Percentiles rank a stretch among this genome's conserved stretches.
Evolutionary conservation across 345 rosid species (phyloP).

Genomic region (Turnera subulata): DNA sequence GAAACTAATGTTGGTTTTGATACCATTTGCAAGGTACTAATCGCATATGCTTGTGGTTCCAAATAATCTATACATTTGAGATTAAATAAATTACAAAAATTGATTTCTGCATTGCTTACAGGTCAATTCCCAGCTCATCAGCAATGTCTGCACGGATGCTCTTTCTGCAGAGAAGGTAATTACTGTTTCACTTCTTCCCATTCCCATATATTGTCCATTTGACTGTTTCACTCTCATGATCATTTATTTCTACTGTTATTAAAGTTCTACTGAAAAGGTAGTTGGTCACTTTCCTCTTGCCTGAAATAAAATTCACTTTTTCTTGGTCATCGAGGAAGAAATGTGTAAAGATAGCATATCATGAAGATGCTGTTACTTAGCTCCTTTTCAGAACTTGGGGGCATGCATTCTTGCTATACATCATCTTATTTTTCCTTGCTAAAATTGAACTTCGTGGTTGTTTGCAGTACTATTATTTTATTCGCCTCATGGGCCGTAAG

Average conservation of each 20-base stretch:
- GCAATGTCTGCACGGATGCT: conserved; percentile 97
- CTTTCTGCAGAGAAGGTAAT: conserved; percentile 96
- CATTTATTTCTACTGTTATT: neutral
- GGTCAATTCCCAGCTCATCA: conserved; percentile 98
- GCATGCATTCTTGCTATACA: neutral
- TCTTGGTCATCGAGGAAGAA: neutral
- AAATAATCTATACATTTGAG: neutral
- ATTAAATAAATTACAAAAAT: neutral
- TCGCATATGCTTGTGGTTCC: neutral
- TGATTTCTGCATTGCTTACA: conserved; percentile 23
- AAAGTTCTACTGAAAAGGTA: neutral
- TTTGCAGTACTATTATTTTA: conserved; percentile 90
- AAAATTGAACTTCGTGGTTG: neutral
- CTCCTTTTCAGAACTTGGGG: neutral
- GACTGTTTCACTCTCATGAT: no score
- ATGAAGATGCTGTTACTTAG: neutral
- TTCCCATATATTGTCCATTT: neutral
- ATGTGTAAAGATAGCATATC: neutral
- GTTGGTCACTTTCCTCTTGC: no score
- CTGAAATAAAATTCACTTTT: neutral
- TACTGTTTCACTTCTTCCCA: neutral
- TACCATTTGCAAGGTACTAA: conserved; percentile 84
- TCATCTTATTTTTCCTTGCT: conserved; percentile 2
- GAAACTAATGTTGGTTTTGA: conserved; percentile 97
- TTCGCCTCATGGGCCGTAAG: conserved; percentile 97